Evolutionary conservation across 805 yeast genomes (phyloP).

Genomic region (Alloascoidea africana): DNA sequence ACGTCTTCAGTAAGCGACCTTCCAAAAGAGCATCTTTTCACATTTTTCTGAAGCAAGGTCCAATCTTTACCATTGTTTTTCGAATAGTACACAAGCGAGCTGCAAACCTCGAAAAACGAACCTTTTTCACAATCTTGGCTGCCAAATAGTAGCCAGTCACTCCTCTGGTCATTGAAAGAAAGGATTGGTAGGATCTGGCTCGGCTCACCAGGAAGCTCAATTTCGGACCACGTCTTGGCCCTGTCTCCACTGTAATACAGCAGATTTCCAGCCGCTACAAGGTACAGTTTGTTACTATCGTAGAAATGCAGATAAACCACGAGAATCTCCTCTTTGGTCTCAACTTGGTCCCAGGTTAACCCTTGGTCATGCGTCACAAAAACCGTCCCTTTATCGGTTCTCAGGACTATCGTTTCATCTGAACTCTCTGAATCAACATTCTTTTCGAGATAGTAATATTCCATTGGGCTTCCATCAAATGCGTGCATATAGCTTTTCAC

Average conservation of each 20-base stretch:
- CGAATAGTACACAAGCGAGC: constrained; percentile 43
- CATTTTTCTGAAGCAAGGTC: constrained; percentile 34
- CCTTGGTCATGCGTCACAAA: constrained; percentile 68
- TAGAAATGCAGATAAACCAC: constrained; percentile 50
- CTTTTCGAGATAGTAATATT: constrained; percentile 48
- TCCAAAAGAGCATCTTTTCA: constrained; percentile 51
- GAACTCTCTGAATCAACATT: constrained; percentile 23
- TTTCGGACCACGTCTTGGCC: constrained; percentile 36
- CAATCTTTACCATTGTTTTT: constrained; percentile 55
- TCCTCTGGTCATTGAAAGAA: constrained; percentile 26
- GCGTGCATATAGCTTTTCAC: constrained; percentile 24
- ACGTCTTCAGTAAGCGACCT: constrained; percentile 26
- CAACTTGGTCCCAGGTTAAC: constrained; percentile 25
- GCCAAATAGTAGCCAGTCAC: constrained; percentile 50
- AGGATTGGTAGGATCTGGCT: not conserved
- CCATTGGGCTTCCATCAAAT: constrained; percentile 36
- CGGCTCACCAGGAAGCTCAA: constrained; percentile 38
- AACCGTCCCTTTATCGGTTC: constrained; percentile 34
- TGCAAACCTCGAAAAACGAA: constrained; percentile 31
- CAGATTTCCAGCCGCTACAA: constrained; percentile 31
- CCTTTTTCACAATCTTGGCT: constrained; percentile 45
- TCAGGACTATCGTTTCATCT: constrained; percentile 52
- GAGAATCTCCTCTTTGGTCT: constrained; percentile 25
- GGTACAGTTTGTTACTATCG: constrained; percentile 37
- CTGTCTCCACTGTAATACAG: constrained; percentile 54